Percentiles rank a stretch among this genome's conserved stretches.
Evolutionary conservation across 2,329 filamentous ascomycete genomes (phyloP).

Genomic region (Pyrenophora graminea): DNA sequence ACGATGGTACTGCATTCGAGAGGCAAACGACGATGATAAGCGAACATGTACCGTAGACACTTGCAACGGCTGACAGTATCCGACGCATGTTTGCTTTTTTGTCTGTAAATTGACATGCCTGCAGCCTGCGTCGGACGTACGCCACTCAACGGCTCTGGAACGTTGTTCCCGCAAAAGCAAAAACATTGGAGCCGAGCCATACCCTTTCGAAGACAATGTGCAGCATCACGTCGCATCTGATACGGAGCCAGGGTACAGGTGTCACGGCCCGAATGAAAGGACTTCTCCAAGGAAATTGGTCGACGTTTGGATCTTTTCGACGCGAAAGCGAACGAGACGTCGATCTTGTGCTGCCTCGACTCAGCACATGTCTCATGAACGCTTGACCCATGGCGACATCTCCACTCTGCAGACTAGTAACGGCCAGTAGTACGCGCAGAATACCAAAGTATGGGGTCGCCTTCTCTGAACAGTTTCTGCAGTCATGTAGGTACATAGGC

Average conservation of each 20-base stretch:
- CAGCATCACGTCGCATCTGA: slow-evolving; percentile 30
- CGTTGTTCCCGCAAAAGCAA: slow-evolving; percentile 5
- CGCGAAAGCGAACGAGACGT: too few species aligned
- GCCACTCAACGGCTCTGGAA: slow-evolving; percentile 6
- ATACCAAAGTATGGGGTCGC: too few species aligned
- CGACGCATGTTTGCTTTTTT: not conserved
- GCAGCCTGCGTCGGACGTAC: slow-evolving; percentile 1
- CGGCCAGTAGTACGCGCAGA: too few species aligned
- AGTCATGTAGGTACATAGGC: too few species aligned
- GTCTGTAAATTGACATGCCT: not conserved
- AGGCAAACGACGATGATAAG: too few species aligned
- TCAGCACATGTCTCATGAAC: too few species aligned
- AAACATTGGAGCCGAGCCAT: slow-evolving; percentile 4
- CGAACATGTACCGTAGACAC: not conserved
- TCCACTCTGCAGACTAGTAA: too few species aligned
- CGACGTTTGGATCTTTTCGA: slow-evolving; percentile 1
- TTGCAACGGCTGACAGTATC: slow-evolving; percentile 4
- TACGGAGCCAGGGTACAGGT: slow-evolving; percentile 17
- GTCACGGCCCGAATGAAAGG: slow-evolving; percentile 24
- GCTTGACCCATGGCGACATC: too few species aligned
- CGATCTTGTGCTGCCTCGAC: too few species aligned
- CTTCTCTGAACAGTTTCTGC: too few species aligned
- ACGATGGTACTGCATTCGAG: not conserved
- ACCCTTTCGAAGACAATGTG: slow-evolving; percentile 22
- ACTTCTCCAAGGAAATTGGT: slow-evolving; percentile 13